A percentile compares a stretch with the other conserved stretches of the same genome.
phyloP scores from a whole-genome alignment of 2,329 filamentous ascomycete species.

The Botrytis hyacinthi region DNA sequence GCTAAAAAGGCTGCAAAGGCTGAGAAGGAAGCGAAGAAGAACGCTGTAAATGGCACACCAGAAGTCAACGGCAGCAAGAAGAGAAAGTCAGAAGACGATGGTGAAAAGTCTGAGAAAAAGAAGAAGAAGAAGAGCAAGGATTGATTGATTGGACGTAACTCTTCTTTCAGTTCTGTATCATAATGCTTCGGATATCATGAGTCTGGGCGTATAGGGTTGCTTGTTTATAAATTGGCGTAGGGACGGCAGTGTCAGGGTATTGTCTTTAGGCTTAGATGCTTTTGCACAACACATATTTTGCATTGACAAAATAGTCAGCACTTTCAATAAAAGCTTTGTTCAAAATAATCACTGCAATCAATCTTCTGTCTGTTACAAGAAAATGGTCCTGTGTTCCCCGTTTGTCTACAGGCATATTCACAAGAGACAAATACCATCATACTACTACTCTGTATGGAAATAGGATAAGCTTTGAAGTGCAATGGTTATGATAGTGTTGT shows the following conservation, averaged over 20 bases:
- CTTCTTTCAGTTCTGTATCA: slow-evolving; percentile 25
- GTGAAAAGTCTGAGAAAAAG: slow-evolving; percentile 58
- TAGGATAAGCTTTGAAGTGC: not conserved
- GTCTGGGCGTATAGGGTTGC: slow-evolving; percentile 23
- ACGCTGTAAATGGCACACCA: slow-evolving; percentile 47
- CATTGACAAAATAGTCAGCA: slow-evolving; percentile 10
- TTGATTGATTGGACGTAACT: slow-evolving; percentile 26
- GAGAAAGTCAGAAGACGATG: slow-evolving; percentile 60
- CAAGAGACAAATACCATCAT: not conserved
- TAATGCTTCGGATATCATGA: slow-evolving; percentile 24
- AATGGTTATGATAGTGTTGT: not conserved
- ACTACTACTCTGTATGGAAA: not conserved
- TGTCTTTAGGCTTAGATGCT: slow-evolving; percentile 22
- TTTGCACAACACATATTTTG: slow-evolving; percentile 21
- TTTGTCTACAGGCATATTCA: not conserved
- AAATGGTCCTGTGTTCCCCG: not conserved
- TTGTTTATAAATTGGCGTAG: slow-evolving; percentile 22
- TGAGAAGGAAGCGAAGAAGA: slow-evolving; percentile 68
- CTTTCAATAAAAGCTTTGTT: slow-evolving; percentile 17
- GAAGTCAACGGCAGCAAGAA: slow-evolving; percentile 60
- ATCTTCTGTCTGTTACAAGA: not conserved
- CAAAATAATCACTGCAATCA: not conserved
- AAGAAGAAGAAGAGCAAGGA: slow-evolving; percentile 53
- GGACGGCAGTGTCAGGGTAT: slow-evolving; percentile 21
- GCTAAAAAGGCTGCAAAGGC: slow-evolving; percentile 63